These are phyloP conservation scores for Eutrema heterophyllum DNA, from an alignment of 345 rosid species.

Conservation along the genomic window DNA sequence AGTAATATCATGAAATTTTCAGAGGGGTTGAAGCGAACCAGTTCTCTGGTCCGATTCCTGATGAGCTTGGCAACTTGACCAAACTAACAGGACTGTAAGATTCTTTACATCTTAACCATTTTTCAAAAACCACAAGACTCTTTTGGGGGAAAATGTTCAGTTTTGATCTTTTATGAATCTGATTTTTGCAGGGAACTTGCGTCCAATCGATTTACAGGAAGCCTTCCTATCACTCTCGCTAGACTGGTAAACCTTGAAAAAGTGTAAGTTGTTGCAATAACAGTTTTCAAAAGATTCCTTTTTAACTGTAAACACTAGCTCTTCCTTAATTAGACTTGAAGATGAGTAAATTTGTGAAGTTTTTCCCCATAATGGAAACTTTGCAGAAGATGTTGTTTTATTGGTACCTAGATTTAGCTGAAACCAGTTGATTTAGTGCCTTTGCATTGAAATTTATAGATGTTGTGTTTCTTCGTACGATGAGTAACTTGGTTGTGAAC, in stretches of 20 bases:
- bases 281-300: not conserved
- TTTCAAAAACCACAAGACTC: not conserved
- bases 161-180: not conserved
- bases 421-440: too few species aligned
- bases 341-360: too few species aligned
- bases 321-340: not conserved
- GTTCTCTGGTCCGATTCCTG: slow-evolving; percentile 42
- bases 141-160: not conserved
- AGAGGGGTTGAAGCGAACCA: slow-evolving; percentile 49
- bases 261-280: too few species aligned
- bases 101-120: not conserved
- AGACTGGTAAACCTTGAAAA: slow-evolving; percentile 26
- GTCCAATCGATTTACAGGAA: slow-evolving; percentile 36
- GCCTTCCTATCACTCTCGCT: slow-evolving; percentile 32
- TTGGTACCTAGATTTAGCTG: not conserved
- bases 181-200: slow-evolving; percentile 32
- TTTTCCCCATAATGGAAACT: not conserved
- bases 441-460: too few species aligned
- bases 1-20: not conserved
- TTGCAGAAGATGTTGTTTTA: not conserved
- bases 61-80: slow-evolving; percentile 43
- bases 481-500: not conserved
- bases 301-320: not conserved
- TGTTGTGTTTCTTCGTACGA: not conserved
- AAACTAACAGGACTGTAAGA: slow-evolving; percentile 43